Evolutionary conservation across 345 rosid species (phyloP).

Genomic region (Brassica incana): DNA sequence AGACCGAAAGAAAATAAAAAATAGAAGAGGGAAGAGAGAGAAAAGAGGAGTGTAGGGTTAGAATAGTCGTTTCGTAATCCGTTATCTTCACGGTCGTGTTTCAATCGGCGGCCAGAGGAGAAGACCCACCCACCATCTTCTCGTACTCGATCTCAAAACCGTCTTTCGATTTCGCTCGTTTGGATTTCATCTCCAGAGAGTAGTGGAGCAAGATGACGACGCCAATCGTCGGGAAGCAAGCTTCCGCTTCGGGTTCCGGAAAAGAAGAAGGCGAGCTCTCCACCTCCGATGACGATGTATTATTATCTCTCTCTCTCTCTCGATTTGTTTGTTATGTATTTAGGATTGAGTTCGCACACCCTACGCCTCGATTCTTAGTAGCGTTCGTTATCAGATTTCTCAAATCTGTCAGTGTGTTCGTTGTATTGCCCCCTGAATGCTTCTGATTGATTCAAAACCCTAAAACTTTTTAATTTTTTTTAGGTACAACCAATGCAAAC

Average conservation of each 20-base stretch:
- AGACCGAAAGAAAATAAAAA: neutral
- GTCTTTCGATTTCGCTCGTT: neutral
- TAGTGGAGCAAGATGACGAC: conserved; percentile 15
- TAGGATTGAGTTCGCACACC: too few relatives aligned
- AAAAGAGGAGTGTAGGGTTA: conserved; percentile 9
- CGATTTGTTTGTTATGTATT: too few relatives aligned
- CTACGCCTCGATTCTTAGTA: too few relatives aligned
- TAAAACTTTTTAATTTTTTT: neutral
- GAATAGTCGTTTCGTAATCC: conserved; percentile 14
- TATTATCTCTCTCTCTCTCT: neutral
- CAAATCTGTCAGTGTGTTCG: too few relatives aligned
- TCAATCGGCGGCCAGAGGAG: conserved; percentile 26
- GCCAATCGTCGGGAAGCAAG: conserved; percentile 28
- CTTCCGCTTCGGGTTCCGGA: conserved; percentile 11
- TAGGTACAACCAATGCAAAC: conserved; percentile 46
- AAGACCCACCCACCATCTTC: neutral
- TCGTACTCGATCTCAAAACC: neutral
- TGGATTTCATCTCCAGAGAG: neutral
- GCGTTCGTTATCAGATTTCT: too few relatives aligned
- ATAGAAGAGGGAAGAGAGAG: too few relatives aligned
- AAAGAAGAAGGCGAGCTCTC: conserved; percentile 94
- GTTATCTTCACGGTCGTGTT: neutral
- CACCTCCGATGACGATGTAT: conserved; percentile 62
- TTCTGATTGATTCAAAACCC: neutral
- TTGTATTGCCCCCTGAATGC: too few relatives aligned